Conservation (phyloP, 1,284 basidiomycete genomes). For the Papiliotrema terrestris region DNA sequence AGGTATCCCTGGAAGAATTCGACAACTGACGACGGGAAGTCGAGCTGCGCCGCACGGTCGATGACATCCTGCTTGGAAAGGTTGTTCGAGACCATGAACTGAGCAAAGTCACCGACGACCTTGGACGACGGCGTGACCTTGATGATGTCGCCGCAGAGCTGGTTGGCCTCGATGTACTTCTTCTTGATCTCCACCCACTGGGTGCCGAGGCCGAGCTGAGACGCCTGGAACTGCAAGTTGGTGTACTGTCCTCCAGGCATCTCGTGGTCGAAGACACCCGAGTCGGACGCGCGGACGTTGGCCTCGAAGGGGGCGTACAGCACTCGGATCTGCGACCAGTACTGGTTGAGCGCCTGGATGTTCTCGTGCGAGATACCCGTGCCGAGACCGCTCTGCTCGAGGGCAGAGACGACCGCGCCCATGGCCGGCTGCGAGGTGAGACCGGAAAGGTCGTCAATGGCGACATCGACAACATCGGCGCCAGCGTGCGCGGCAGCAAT, state of each 20-base stretch:
- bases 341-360: constrained; percentile 94
- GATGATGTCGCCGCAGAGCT: constrained; percentile 95
- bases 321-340: constrained; percentile 97
- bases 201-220: constrained; percentile 92
- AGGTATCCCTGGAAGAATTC: constrained; percentile 98
- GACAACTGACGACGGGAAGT: constrained; percentile 95
- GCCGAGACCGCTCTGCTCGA: constrained; percentile 92
- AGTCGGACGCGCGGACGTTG: constrained; percentile 94
- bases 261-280: constrained; percentile 97
- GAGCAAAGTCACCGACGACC: constrained; percentile 98
- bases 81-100: constrained; percentile 97
- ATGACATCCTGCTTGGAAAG: constrained; percentile 82
- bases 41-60: constrained; percentile 79
- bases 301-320: constrained; percentile 98
- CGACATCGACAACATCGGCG: constrained; percentile 96
- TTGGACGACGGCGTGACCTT: constrained; percentile 99
- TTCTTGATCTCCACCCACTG: constrained; percentile 99
- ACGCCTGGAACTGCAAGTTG: constrained; percentile 96
- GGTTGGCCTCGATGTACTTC: constrained; percentile 96
- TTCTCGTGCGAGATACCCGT: constrained; percentile 97
- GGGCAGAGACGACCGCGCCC: constrained; percentile 89
- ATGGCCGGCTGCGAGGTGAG: constrained; percentile 98
- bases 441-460: constrained; percentile 98
- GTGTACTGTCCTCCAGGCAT: constrained; percentile 98
- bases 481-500: constrained; percentile 91